A percentile compares a stretch with the other conserved stretches of the same genome.
phyloP scores from a whole-genome alignment of 805 yeast genomes.

The Suhomyces canberraensis region DNA sequence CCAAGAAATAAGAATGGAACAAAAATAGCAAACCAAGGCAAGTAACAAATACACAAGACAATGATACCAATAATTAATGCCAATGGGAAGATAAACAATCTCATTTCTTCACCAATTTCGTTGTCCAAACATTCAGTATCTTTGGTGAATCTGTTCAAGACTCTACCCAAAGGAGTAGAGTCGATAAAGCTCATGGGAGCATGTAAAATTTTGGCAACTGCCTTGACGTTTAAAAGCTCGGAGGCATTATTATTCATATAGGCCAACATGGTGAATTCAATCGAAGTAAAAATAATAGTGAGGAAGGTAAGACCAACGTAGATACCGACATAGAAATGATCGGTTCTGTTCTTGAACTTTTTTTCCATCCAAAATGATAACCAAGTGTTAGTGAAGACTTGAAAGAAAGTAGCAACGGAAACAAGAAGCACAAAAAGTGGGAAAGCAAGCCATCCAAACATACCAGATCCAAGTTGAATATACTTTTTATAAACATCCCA shows the following conservation, averaged over 20 bases:
- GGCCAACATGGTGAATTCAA: constrained; percentile 40
- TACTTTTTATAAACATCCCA: constrained; percentile 39
- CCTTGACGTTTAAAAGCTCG: constrained; percentile 32
- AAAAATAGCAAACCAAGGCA: constrained; percentile 55
- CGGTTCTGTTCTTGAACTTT: constrained; percentile 25
- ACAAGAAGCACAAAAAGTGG: constrained; percentile 34
- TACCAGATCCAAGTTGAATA: constrained; percentile 36
- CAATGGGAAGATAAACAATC: constrained; percentile 39
- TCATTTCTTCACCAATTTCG: constrained; percentile 42
- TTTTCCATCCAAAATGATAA: constrained; percentile 41
- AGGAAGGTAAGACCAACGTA: constrained; percentile 36
- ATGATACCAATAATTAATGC: constrained; percentile 39
- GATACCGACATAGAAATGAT: constrained; percentile 31
- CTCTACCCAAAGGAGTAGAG: constrained; percentile 42
- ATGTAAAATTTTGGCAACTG: constrained; percentile 37
- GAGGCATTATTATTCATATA: constrained; percentile 41
- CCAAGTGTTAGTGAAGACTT: constrained; percentile 45
- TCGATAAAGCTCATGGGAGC: constrained; percentile 44
- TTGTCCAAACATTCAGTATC: constrained; percentile 47
- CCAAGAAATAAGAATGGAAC: constrained; percentile 48
- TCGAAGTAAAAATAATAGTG: constrained; percentile 37
- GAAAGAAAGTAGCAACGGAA: constrained; percentile 36
- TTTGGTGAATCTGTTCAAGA: constrained; percentile 43
- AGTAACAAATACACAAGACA: constrained; percentile 46
- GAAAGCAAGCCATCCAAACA: constrained; percentile 30